Percentiles rank a stretch among this genome's conserved stretches.
Conservation (phyloP, 208 protist species). For the Leishmania aethiopica region DNA sequence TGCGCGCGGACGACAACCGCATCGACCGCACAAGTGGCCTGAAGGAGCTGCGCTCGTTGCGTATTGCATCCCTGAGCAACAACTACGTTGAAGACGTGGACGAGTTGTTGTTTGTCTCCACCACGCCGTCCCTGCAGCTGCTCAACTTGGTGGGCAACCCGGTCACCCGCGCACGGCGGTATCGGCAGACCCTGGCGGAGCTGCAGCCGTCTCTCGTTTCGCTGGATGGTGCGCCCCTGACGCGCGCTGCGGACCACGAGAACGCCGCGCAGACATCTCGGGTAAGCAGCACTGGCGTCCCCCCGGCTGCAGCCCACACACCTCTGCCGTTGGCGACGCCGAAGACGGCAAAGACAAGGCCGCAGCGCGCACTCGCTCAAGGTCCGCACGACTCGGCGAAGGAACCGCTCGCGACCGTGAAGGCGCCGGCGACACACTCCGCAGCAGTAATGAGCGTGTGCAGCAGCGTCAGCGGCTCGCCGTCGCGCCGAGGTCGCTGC, state of each 20-base stretch:
- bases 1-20: constrained; percentile 75
- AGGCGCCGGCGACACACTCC: not conserved
- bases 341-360: not conserved
- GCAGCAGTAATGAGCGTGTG: not conserved
- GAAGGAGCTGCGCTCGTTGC: constrained; percentile 58
- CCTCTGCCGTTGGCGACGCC: not conserved
- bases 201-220: constrained; percentile 55
- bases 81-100: constrained; percentile 80
- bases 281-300: not conserved
- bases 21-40: constrained; percentile 52
- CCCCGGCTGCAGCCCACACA: not conserved
- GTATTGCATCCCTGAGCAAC: constrained; percentile 55
- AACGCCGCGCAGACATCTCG: not conserved
- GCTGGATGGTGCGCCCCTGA: constrained; percentile 68
- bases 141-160: constrained; percentile 66
- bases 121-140: constrained; percentile 54
- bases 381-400: not conserved
- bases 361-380: not conserved
- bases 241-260: constrained; percentile 21
- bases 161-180: constrained; percentile 50
- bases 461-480: not conserved
- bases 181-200: constrained; percentile 46
- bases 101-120: constrained; percentile 62
- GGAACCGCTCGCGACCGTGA: not conserved
- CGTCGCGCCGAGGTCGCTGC: not conserved